phyloP scores from a whole-genome alignment of 805 yeast genomes.

The Metschnikowia lochheadii region DNA sequence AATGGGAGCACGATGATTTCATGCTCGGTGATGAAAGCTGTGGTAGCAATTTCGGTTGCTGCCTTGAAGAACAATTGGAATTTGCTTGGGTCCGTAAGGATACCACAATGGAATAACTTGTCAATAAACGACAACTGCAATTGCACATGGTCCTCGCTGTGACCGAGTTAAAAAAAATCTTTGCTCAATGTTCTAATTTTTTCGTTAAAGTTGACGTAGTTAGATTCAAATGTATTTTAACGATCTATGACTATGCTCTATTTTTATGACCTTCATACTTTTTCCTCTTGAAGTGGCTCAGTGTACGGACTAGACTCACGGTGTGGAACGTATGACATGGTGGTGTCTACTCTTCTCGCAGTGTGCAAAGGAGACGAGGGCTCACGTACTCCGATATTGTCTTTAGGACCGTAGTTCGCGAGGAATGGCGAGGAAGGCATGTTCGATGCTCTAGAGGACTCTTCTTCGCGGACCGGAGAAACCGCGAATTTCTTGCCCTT shows the following conservation, averaged over 20 bases:
- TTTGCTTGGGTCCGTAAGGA: conserved; percentile 61
- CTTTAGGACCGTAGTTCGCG: conserved; percentile 10
- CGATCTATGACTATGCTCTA: neutral
- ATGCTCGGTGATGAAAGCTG: conserved; percentile 51
- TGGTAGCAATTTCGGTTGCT: conserved; percentile 73
- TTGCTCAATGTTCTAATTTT: neutral
- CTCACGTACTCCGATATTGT: conserved; percentile 11
- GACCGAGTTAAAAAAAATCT: conserved; percentile 41
- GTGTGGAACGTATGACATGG: conserved; percentile 19
- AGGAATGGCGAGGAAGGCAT: conserved; percentile 42
- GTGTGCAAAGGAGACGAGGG: conserved; percentile 30
- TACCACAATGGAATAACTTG: conserved; percentile 61
- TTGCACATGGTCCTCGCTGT: conserved; percentile 51
- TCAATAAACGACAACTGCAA: conserved; percentile 58
- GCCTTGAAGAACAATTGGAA: conserved; percentile 65
- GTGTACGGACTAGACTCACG: conserved; percentile 19
- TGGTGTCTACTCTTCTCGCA: conserved; percentile 36
- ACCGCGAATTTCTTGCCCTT: conserved; percentile 28
- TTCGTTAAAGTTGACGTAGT: neutral
- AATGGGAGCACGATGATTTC: conserved; percentile 22
- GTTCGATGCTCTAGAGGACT: conserved; percentile 24
- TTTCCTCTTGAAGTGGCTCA: conserved; percentile 24
- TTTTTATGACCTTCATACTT: conserved; percentile 9
- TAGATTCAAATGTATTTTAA: neutral
- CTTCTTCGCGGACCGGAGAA: conserved; percentile 22